Base-by-base conservation (phyloP, 2,329 filamentous ascomycete species). In the Colletotrichum chlorophyti region DNA sequence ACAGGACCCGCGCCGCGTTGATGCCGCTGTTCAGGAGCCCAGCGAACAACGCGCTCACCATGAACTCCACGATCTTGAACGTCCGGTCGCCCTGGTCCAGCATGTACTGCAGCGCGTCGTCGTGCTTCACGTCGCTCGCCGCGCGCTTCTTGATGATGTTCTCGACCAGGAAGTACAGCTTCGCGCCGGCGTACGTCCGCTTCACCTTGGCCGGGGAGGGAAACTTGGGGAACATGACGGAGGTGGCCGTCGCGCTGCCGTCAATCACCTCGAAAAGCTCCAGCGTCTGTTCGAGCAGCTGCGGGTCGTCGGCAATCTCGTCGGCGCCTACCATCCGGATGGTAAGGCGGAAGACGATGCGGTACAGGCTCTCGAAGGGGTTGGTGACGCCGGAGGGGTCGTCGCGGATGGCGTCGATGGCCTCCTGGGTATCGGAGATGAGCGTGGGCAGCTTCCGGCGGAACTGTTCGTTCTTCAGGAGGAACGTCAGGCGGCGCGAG, bases 11-110 rank as follows among this genome's bases (percentile, higher is more conserved):
- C 1, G 78, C 77, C 1, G 79, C 78, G 60, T 83, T 85, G 65
- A 83, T 76, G 37, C 81, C 82, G 17, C 72, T 81, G 69, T 85
- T 86, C n/a, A 84, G 61, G 24, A 81, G 73, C 17, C 82, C 83
- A 1, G 83, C 82, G 66, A 83, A 84, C 3, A 86, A 68, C 0
- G 79, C 71, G 14, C 78, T 76, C 27, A 84, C 69, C 29, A 83
- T 72, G 67, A 84, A 83, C 72, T 79, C 62, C 14, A 41, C 17
- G 42, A 41, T 45, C 34, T 38, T 69, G 9, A 66, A 63, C n/a
- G 79, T 73, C 15, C 66, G 68, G 14, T 79, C 76, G 5, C 78
- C 82, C 26, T 75, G 68, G 38, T 86, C 82, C n/a, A 86, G 73
- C 41, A 85, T 65, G 31, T 73, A 75, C 65, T 86, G 83, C 63